phyloP scores from a whole-genome alignment of 148 eudicot species.

The Pouteria glomerata region DNA sequence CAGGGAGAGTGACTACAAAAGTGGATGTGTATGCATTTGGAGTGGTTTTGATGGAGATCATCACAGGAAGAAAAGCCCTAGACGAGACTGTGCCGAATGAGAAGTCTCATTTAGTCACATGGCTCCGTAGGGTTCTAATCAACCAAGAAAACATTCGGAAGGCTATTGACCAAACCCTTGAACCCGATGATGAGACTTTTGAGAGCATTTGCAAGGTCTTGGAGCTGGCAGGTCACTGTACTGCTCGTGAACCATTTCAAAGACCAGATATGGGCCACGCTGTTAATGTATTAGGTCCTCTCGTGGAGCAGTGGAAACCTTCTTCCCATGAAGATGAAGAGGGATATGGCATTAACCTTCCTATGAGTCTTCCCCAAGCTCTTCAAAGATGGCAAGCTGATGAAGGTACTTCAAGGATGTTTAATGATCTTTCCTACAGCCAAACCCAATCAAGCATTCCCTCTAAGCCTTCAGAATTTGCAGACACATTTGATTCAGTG shows the following conservation, averaged over 20 bases:
- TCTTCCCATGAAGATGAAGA: conserved; percentile 31
- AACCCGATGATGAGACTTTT: conserved; percentile 43
- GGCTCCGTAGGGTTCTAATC: conserved; percentile 59
- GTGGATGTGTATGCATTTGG: conserved; percentile 74
- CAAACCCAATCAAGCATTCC: conserved; percentile 38
- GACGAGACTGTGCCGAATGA: conserved; percentile 60
- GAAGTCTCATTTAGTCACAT: conserved; percentile 50
- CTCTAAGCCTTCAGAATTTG: conserved; percentile 36
- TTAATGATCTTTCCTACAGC: conserved; percentile 24
- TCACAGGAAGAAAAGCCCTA: conserved; percentile 65
- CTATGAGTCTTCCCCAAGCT: conserved; percentile 38
- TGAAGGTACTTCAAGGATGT: conserved; percentile 35
- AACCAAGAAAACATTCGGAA: conserved; percentile 51
- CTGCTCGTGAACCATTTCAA: conserved; percentile 38
- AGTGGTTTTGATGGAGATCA: conserved; percentile 63
- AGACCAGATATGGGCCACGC: conserved; percentile 57
- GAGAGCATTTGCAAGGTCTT: conserved; percentile 34
- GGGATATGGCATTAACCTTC: conserved; percentile 22
- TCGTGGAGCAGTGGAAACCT: conserved; percentile 52
- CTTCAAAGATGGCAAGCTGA: conserved; percentile 43
- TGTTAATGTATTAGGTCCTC: conserved; percentile 38
- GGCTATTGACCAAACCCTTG: conserved; percentile 42
- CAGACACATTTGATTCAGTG: conserved; percentile 32
- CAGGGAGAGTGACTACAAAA: conserved; percentile 53
- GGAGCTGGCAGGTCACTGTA: conserved; percentile 55